Conservation (phyloP, 2,329 filamentous ascomycete genomes). For the Zasmidium cellare region DNA sequence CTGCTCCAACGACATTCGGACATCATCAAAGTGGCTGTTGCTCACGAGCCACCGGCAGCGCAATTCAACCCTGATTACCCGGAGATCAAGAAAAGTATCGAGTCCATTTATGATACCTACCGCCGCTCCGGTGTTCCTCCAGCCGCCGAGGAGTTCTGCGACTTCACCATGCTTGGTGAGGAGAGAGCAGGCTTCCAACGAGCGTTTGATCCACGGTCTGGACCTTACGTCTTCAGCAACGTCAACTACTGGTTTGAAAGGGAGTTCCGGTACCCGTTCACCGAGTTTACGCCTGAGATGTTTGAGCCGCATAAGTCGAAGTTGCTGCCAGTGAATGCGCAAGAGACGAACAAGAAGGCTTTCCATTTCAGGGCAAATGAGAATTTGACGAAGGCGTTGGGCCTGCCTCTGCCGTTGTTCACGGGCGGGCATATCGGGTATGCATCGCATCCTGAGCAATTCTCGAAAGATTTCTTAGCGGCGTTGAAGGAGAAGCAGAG, state of each 20-base stretch:
- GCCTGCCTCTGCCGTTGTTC: neutral
- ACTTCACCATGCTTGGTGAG: constrained; percentile 9
- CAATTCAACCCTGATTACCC: constrained; percentile 14
- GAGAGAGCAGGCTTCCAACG: neutral
- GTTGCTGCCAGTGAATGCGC: constrained; percentile 8
- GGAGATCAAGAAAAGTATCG: constrained; percentile 1
- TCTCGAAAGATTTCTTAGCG: neutral
- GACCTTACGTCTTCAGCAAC: constrained; percentile 3
- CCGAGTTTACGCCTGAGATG: neutral
- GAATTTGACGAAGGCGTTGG: constrained; percentile 5
- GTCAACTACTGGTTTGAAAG: constrained; percentile 18
- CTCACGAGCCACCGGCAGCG: constrained; percentile 19
- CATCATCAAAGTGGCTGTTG: constrained; percentile 8
- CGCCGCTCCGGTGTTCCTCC: constrained; percentile 11
- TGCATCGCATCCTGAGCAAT: constrained; percentile 7
- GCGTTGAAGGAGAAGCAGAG: constrained; percentile 6
- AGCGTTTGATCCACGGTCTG: neutral
- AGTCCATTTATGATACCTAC: constrained; percentile 13
- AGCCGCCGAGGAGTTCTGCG: constrained; percentile 13
- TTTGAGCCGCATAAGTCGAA: constrained; percentile 4
- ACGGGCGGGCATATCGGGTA: constrained; percentile 8
- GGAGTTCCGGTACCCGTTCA: constrained; percentile 13
- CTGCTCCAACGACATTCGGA: constrained; percentile 15
- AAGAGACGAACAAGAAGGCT: neutral
- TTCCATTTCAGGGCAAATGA: constrained; percentile 11